Evolutionary conservation across 768 basidiomycete species (phyloP).

Genomic region (Dictyophora rubrovolvata): DNA sequence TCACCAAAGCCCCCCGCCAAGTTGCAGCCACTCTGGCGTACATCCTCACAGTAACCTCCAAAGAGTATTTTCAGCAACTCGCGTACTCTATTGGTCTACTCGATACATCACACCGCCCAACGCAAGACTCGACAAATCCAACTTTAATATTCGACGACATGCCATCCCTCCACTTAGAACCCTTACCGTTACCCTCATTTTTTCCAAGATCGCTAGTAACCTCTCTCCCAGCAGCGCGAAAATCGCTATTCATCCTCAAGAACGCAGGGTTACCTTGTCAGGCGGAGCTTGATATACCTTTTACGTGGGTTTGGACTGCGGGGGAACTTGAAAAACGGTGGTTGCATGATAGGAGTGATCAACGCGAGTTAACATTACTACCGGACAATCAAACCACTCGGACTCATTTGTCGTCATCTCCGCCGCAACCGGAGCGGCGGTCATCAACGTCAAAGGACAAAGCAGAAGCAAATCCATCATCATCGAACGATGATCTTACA

Average conservation of each 20-base stretch:
- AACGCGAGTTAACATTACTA: not conserved
- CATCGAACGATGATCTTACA: constrained; percentile 12
- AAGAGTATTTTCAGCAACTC: constrained; percentile 49
- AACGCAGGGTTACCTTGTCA: constrained; percentile 45
- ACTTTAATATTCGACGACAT: not conserved
- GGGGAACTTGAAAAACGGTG: constrained; percentile 32
- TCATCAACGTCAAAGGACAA: not conserved
- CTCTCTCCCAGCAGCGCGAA: constrained; percentile 53
- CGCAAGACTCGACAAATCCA: not conserved
- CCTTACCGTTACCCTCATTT: constrained; percentile 45
- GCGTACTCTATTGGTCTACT: constrained; percentile 48
- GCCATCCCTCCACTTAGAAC: not conserved
- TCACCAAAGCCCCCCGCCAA: constrained; percentile 36
- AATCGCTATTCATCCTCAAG: constrained; percentile 55
- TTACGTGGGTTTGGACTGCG: constrained; percentile 58
- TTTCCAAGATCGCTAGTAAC: constrained; percentile 41
- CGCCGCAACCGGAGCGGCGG: not conserved
- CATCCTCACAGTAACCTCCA: constrained; percentile 54
- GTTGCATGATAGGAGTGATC: not conserved
- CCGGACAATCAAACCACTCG: no score
- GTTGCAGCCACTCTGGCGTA: constrained; percentile 53
- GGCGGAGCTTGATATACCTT: constrained; percentile 11
- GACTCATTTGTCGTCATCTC: not conserved
- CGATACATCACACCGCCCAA: not conserved
- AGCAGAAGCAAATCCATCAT: not conserved